phyloP scores from a whole-genome alignment of 1,284 basidiomycete species.

The Butyriboletus regius region DNA sequence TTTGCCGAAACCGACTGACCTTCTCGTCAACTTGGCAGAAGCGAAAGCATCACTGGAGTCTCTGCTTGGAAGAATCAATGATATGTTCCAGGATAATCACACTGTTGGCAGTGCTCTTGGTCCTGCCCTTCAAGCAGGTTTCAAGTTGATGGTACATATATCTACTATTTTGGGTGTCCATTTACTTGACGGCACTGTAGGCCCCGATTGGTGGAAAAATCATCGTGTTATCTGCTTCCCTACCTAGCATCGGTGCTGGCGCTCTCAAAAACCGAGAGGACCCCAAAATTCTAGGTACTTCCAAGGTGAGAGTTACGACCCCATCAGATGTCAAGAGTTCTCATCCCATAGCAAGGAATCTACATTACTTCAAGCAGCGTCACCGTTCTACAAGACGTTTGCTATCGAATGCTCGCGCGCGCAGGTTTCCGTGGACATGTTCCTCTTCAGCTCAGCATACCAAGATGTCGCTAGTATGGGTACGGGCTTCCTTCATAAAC shows the following conservation, averaged over 20 bases:
- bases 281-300: conserved; percentile 88
- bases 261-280: conserved; percentile 95
- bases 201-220: conserved; percentile 94
- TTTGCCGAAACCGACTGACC: conserved; percentile 90
- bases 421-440: conserved; percentile 99
- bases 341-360: conserved; percentile 56
- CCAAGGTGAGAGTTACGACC: conserved; percentile 56
- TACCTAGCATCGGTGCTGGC: conserved; percentile 86
- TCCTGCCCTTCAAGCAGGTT: conserved; percentile 92
- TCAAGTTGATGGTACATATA: conserved; percentile 75
- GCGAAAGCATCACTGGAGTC: conserved; percentile 74
- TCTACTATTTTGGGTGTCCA: background rate
- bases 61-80: conserved; percentile 75
- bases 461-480: conserved; percentile 92
- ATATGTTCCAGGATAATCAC: conserved; percentile 95
- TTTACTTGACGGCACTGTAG: conserved; percentile 31
- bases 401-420: conserved; percentile 97
- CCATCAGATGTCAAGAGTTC: background rate
- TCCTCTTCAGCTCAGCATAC: conserved; percentile 88
- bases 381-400: conserved; percentile 96
- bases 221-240: conserved; percentile 76
- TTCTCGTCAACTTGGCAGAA: conserved; percentile 90
- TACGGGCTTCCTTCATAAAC: conserved; percentile 29
- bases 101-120: conserved; percentile 90
- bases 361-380: conserved; percentile 77